Percentiles rank a stretch among this genome's conserved stretches.
Evolutionary conservation across 495 filamentous ascomycete species (phyloP).

Genomic region (Penicillium parvum): DNA sequence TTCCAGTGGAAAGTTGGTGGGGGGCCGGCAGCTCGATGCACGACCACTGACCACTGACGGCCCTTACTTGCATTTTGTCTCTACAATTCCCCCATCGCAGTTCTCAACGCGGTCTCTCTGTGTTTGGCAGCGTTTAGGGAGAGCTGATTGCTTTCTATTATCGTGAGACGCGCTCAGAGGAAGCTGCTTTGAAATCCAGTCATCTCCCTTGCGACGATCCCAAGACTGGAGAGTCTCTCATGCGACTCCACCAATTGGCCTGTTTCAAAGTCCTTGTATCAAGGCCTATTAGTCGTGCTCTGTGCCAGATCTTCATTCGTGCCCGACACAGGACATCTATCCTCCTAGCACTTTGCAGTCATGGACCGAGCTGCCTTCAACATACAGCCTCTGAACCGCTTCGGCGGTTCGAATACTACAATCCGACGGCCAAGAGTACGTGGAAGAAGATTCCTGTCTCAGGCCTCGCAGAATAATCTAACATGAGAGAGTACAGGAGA

Average conservation of each 20-base stretch:
- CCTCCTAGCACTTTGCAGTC: background rate
- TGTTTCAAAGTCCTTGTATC: background rate
- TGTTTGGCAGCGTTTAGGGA: too few relatives aligned
- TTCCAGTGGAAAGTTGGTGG: conserved; percentile 18
- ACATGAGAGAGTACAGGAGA: conserved; percentile 53
- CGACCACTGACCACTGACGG: background rate
- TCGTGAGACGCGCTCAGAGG: too few relatives aligned
- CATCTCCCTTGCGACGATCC: background rate
- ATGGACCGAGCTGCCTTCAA: conserved; percentile 48
- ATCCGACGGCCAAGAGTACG: conserved; percentile 66
- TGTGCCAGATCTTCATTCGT: background rate
- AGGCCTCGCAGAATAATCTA: too few relatives aligned
- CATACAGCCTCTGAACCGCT: conserved; percentile 59
- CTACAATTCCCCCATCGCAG: background rate
- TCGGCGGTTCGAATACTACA: conserved; percentile 54
- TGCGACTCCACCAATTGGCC: background rate
- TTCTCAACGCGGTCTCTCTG: background rate
- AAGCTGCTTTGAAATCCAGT: too few relatives aligned
- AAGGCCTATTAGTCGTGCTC: background rate
- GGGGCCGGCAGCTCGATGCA: conserved; percentile 11
- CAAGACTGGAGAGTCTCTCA: background rate
- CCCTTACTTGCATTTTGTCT: too few relatives aligned
- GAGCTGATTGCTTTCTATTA: too few relatives aligned
- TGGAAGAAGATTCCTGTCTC: conserved; percentile 1
- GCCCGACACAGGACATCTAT: background rate